Conservation (phyloP, 2,329 filamentous ascomycete genomes). For the Ascochyta koolunga region DNA sequence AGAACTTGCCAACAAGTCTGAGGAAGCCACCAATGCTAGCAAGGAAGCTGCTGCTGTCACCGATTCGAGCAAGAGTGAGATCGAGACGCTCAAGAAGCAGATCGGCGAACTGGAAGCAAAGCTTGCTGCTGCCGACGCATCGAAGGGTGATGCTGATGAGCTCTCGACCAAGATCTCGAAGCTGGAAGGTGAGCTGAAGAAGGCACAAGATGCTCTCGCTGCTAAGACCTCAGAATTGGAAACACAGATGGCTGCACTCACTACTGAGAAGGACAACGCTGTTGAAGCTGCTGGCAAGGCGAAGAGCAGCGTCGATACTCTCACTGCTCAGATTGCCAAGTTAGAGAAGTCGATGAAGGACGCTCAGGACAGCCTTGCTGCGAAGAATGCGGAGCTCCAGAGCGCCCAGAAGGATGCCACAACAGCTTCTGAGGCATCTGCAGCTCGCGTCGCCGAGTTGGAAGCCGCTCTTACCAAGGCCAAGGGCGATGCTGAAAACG, state of each 20-base stretch:
- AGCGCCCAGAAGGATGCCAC: constrained; percentile 20
- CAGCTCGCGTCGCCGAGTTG: constrained; percentile 22
- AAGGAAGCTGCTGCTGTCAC: constrained; percentile 26
- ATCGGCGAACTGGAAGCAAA: constrained; percentile 32
- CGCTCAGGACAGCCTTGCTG: constrained; percentile 16
- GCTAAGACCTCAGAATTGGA: constrained; percentile 34
- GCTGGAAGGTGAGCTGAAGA: constrained; percentile 36
- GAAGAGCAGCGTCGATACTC: constrained; percentile 28
- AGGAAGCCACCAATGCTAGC: constrained; percentile 22
- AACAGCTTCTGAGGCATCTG: constrained; percentile 21
- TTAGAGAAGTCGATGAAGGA: constrained; percentile 24
- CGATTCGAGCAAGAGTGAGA: constrained; percentile 31
- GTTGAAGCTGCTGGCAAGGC: constrained; percentile 33
- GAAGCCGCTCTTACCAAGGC: constrained; percentile 16
- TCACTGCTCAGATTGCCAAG: constrained; percentile 28
- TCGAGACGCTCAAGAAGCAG: constrained; percentile 31
- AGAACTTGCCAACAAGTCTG: constrained; percentile 18
- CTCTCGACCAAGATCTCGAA: constrained; percentile 34
- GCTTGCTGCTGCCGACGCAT: constrained; percentile 30
- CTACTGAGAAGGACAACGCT: constrained; percentile 31
- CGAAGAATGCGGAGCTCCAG: constrained; percentile 22
- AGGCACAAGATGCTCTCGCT: constrained; percentile 30
- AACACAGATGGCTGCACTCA: constrained; percentile 23
- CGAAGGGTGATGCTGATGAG: constrained; percentile 36
- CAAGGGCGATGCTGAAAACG: constrained; percentile 17